phyloP scores from a whole-genome alignment of 2,329 filamentous ascomycete species.

The Ambrosiella xylebori region DNA sequence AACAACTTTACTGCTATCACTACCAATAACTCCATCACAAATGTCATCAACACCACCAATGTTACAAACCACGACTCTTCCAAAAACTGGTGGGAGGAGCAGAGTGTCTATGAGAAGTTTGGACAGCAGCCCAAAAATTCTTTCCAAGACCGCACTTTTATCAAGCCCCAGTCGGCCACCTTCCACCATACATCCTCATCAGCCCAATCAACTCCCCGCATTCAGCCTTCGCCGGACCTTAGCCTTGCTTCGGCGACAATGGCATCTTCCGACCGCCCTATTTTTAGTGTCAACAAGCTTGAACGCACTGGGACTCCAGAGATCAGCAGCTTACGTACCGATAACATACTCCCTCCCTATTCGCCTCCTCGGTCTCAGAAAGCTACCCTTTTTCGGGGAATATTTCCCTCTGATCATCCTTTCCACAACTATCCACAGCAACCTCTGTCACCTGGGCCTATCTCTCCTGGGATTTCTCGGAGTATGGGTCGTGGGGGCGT shows the following conservation, averaged over 20 bases:
- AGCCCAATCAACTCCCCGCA: constrained; percentile 1
- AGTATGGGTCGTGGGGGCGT: constrained; percentile 47
- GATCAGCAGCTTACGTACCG: neutral
- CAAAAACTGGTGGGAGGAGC: constrained; percentile 8
- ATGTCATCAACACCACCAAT: neutral
- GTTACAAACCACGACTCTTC: neutral
- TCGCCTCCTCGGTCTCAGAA: constrained; percentile 28
- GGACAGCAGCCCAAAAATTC: neutral
- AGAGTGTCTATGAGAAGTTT: constrained; percentile 4
- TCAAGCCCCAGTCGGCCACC: neutral
- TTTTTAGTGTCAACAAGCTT: neutral
- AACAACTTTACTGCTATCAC: neutral
- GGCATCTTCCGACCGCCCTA: constrained; percentile 11
- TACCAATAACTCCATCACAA: neutral
- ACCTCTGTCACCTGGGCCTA: constrained; percentile 40
- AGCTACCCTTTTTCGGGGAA: constrained; percentile 34
- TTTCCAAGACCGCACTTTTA: neutral
- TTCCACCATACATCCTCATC: neutral
- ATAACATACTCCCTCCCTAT: constrained; percentile 34
- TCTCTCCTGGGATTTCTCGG: constrained; percentile 38
- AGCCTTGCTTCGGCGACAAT: constrained; percentile 13
- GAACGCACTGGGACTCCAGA: neutral
- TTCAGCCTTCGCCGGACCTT: constrained; percentile 8
- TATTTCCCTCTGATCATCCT: constrained; percentile 36
- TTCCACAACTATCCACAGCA: constrained; percentile 25